Conservation (phyloP, 441 rosid genomes). For the Erodium trifolium region DNA sequence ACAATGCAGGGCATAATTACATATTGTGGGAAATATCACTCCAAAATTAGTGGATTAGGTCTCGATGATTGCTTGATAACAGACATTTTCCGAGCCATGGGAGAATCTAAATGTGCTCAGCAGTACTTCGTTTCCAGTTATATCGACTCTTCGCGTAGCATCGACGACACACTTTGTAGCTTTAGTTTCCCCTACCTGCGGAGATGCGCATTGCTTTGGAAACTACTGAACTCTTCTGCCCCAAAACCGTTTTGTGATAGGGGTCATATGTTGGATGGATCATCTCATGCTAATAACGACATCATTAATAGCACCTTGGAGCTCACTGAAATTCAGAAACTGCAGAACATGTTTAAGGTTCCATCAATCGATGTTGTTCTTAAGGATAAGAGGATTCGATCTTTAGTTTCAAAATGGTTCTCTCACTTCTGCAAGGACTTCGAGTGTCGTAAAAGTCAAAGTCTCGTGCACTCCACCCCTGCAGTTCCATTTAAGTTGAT, state of each 20-base stretch:
- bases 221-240: constrained; percentile 49
- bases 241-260: constrained; percentile 44
- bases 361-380: constrained; percentile 54
- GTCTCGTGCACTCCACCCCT: constrained; percentile 45
- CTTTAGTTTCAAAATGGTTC: constrained; percentile 57
- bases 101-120: constrained; percentile 41
- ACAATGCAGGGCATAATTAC: constrained; percentile 67
- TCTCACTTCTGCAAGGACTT: constrained; percentile 50
- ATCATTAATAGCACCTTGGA: constrained; percentile 38
- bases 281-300: constrained; percentile 29
- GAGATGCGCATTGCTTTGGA: constrained; percentile 94
- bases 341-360: constrained; percentile 74
- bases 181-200: constrained; percentile 78
- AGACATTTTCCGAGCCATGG: constrained; percentile 47
- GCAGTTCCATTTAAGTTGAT: constrained; percentile 79
- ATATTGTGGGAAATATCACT: constrained; percentile 33
- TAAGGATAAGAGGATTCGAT: constrained; percentile 45
- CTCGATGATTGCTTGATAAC: constrained; percentile 42
- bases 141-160: constrained; percentile 41
- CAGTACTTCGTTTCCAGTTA: constrained; percentile 46
- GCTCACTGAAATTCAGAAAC: constrained; percentile 49
- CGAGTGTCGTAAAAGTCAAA: constrained; percentile 29
- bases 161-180: constrained; percentile 47
- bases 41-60: constrained; percentile 26
- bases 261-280: constrained; percentile 29